Evolutionary conservation across 768 basidiomycete genomes (phyloP).

Genomic region (Russula lepida): DNA sequence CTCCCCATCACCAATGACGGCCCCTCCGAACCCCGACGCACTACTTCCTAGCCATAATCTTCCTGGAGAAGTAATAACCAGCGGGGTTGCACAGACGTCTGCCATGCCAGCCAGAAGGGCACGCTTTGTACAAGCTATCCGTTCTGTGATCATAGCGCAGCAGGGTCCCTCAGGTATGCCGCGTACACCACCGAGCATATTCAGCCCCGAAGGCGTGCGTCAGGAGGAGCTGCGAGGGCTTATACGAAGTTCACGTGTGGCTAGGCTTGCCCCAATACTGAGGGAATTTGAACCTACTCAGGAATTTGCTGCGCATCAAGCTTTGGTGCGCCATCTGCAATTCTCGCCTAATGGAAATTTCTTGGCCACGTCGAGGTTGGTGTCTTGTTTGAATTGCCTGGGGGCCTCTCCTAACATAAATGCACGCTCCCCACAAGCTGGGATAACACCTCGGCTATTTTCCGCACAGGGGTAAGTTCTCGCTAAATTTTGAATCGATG

Average conservation of each 20-base stretch:
- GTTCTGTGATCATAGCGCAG: slow-evolving; percentile 40
- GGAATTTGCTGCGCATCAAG: slow-evolving; percentile 55
- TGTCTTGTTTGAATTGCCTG: neutral
- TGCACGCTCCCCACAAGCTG: slow-evolving; percentile 35
- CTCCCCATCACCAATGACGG: slow-evolving; percentile 1
- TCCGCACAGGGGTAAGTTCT: slow-evolving; percentile 48
- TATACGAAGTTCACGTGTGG: slow-evolving; percentile 45
- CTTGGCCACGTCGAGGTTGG: slow-evolving; percentile 61
- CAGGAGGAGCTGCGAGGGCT: slow-evolving; percentile 23
- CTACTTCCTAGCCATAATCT: neutral
- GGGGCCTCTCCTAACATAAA: neutral
- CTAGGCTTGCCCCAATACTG: slow-evolving; percentile 46
- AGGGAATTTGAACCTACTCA: slow-evolving; percentile 46
- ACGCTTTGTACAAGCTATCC: slow-evolving; percentile 38
- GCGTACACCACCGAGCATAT: slow-evolving; percentile 26
- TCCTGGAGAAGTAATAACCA: slow-evolving; percentile 20
- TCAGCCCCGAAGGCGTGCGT: slow-evolving; percentile 13
- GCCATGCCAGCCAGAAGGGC: slow-evolving; percentile 24
- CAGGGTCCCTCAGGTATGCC: slow-evolving; percentile 23
- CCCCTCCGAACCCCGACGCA: neutral
- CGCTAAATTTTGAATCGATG: neutral
- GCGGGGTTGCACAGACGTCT: neutral
- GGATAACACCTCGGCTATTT: slow-evolving; percentile 63
- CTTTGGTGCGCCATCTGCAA: slow-evolving; percentile 62
- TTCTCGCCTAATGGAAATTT: slow-evolving; percentile 71